Evolutionary conservation across 768 basidiomycete genomes (phyloP), one percentile per base, ranked within the genome.

Genomic region (Leccinum aurantiacum): DNA sequence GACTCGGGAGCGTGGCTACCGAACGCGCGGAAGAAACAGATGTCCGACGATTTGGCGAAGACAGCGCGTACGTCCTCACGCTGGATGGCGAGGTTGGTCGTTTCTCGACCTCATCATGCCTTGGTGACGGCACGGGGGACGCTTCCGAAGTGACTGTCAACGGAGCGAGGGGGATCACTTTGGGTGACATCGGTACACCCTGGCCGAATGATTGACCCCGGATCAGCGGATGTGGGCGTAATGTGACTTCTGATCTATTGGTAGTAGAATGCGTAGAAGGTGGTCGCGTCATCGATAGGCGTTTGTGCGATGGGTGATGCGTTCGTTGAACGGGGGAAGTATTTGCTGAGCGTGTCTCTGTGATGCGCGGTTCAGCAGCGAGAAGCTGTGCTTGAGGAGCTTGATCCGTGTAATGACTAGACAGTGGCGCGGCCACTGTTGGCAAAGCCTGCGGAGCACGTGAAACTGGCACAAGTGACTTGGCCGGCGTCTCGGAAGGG

Each of bases 191-290:
- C 2, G 70, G 62, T 25, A 69, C 54, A 46, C 72, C 71, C 48
- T 75, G 79, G 6, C 87, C 84, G 60, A 82, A 84, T 0, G 89
- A 89, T 62, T 86, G 80, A 9, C 88, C 89, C 57, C 90, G 86
- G 63, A 91, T 90, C 54, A 91, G 79, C 7, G 89, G 90, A 68
- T 91, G 90, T 1, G 88, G 89, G 15, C 87, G 86, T 53, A 88
- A 63, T 6, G 67, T 75, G 1, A 59, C 62, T 25, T 80, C 76
- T 3, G 74, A 69, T 60, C 65, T 67, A 50, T 75, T 75, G 41
- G 75, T 69, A n/a, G 80, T 70, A 15, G 88, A 89, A 66, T 88
- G 83, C 33, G 74, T 82, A 5, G 89, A 90, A 10, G 86, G 79
- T 8, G 88, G 86, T 17, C 89, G 83, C 6, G 84, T 81, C 61